Evolutionary conservation across 2,329 filamentous ascomycete genomes (phyloP).

Genomic region (Diaporthe sp.): DNA sequence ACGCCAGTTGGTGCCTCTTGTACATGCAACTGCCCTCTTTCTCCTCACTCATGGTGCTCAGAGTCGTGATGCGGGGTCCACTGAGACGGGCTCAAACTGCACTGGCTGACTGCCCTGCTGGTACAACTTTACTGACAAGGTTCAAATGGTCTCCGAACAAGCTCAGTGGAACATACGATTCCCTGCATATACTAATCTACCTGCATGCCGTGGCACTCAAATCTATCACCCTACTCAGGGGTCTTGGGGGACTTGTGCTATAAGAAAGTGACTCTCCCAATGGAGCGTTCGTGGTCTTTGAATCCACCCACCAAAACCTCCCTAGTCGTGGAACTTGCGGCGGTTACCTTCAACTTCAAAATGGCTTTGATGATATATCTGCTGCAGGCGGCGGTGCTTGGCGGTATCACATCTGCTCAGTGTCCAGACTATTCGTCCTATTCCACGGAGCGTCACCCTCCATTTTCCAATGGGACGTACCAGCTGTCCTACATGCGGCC

Average conservation of each 20-base stretch:
- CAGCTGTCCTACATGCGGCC: slow-evolving; percentile 86
- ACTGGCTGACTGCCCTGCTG: not conserved
- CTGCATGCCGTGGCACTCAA: not conserved
- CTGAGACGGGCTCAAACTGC: not conserved
- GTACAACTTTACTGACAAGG: not conserved
- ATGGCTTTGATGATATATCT: not conserved
- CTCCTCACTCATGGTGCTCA: not conserved
- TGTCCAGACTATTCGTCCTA: slow-evolving; percentile 79
- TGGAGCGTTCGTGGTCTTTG: not conserved
- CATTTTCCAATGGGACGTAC: slow-evolving; percentile 82
- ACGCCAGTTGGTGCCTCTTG: not conserved
- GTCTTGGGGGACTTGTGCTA: not conserved
- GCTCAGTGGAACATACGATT: slow-evolving; percentile 11
- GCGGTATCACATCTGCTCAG: slow-evolving; percentile 25
- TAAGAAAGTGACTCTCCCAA: not conserved
- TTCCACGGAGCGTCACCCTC: slow-evolving; percentile 71
- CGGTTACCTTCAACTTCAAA: not conserved
- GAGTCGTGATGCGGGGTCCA: not conserved
- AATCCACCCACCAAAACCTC: too few relatives aligned
- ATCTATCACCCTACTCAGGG: not conserved
- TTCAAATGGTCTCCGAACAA: not conserved
- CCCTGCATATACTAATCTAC: not conserved
- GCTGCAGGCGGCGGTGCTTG: slow-evolving; percentile 25
- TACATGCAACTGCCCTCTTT: not conserved
- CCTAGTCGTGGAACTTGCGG: not conserved